Evolutionary conservation across 192 early-diverging fungal species (phyloP), one percentile per base, ranked within the genome.

Genomic region (Diversispora eburnea): DNA sequence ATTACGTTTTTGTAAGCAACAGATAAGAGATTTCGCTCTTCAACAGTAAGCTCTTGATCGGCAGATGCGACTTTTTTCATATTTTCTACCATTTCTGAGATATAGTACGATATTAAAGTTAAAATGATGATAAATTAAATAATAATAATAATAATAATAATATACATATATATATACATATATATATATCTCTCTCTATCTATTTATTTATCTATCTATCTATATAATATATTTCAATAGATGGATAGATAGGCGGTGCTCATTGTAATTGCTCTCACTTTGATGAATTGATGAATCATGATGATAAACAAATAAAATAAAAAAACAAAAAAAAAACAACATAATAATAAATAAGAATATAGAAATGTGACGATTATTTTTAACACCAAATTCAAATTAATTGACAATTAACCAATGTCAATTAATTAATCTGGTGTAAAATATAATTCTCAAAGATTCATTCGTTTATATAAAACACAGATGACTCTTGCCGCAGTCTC

Each of bases 1-100:
- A 99, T 99, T 70, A 99, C 97, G 84, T 99, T 99, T 92, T 99
- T 99, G 91, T 97, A 99, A 75, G 97, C 97, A 72, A 99, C 97
- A 61, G 95, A 98, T 46, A 99, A 87, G 67, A 99, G 84, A 87
- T 99, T 99, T 77, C 97, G 93, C 84, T 99, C 97, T 88, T 99
- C 97, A 63, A 99, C 94, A 64, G 92, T 93, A 69, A 99, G 88
- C 83, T 98, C 97, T 73, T 74, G 72, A 74, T 83, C 81, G 70
- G 77, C 79, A 68, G 80, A 84, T 10, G 87, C 85, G 65, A 91
- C 90, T 67, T 83, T 77, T 81, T 89, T 89, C 91, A 92, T 89
- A 82, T 87, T 86, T 60, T 84, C 79, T 72, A 89, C 88, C 89
- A 96, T 95, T 87, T 95, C 85, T 87, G 78, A 70, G 39, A 71